Percentiles rank a stretch among this genome's conserved stretches.
phyloP scores from a whole-genome alignment of 371 early-diverging fungal genomes.

The Agmasoma carcini region DNA sequence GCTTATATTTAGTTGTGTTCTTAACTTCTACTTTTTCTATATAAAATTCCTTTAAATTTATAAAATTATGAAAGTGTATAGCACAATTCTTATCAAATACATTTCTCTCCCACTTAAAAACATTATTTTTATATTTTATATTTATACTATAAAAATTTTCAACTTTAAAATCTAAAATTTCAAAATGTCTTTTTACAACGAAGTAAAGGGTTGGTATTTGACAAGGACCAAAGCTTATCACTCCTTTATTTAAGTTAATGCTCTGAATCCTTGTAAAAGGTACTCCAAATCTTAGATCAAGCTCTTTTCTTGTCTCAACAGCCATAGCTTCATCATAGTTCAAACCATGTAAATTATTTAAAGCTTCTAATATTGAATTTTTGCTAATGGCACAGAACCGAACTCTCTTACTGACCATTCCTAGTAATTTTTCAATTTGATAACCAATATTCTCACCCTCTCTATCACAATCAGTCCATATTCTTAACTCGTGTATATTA shows the following conservation, averaged over 20 bases:
- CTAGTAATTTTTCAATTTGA: constrained; percentile 58
- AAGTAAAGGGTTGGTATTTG: constrained; percentile 97
- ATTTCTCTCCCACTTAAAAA: constrained; percentile 49
- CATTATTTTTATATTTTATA: constrained; percentile 54
- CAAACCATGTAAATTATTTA: constrained; percentile 59
- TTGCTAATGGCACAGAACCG: constrained; percentile 56
- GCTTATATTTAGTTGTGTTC: constrained; percentile 55
- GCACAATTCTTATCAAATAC: constrained; percentile 53
- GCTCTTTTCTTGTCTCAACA: constrained; percentile 70
- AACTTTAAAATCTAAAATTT: constrained; percentile 64
- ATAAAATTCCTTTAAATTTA: background rate
- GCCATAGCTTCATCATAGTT: constrained; percentile 67
- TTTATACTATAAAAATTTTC: constrained; percentile 71
- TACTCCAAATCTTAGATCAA: constrained; percentile 89
- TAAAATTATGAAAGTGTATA: constrained; percentile 24
- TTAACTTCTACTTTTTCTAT: constrained; percentile 13
- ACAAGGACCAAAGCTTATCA: constrained; percentile 85
- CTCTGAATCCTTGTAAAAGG: constrained; percentile 89
- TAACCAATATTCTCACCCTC: constrained; percentile 93
- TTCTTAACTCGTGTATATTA: constrained; percentile 61
- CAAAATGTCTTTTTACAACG: constrained; percentile 74
- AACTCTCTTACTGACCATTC: constrained; percentile 54
- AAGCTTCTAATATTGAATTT: constrained; percentile 66
- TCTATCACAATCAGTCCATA: constrained; percentile 98
- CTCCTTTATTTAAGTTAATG: constrained; percentile 53